Evolutionary conservation across 2,329 filamentous ascomycete species (phyloP).

Genomic region (Moelleriella libera): DNA sequence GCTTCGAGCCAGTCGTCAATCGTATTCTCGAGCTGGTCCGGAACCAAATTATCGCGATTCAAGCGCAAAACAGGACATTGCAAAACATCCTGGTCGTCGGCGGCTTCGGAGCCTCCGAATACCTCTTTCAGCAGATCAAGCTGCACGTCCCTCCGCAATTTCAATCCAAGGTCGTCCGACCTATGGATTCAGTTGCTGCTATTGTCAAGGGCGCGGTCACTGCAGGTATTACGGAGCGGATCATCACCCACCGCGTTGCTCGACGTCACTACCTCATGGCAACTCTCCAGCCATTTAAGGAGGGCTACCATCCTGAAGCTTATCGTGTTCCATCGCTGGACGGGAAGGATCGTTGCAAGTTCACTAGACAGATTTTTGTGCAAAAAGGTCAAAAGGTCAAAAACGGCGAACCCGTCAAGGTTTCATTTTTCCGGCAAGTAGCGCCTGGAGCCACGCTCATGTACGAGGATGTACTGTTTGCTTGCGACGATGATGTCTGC

Average conservation of each 20-base stretch:
- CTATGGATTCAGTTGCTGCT: conserved; percentile 96
- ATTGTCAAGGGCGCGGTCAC: conserved; percentile 98
- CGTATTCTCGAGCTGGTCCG: conserved; percentile 88
- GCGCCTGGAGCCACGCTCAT: conserved; percentile 93
- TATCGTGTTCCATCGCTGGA: conserved; percentile 95
- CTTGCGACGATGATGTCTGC: conserved; percentile 94
- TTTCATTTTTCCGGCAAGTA: conserved; percentile 96
- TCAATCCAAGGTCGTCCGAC: conserved; percentile 93
- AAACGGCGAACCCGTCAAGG: conserved; percentile 97
- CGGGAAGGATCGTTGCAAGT: conserved; percentile 96
- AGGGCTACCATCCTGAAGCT: conserved; percentile 94
- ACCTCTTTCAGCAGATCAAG: conserved; percentile 98
- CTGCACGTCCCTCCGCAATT: conserved; percentile 96
- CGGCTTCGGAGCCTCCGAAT: conserved; percentile 96
- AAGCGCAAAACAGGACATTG: conserved; percentile 84
- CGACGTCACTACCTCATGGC: conserved; percentile 98
- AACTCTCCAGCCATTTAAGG: conserved; percentile 95
- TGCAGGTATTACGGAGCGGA: conserved; percentile 90
- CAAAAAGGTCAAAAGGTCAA: conserved; percentile 98
- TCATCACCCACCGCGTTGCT: conserved; percentile 92
- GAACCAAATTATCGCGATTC: conserved; percentile 98
- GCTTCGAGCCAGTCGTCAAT: conserved; percentile 97
- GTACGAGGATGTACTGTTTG: conserved; percentile 98
- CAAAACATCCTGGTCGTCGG: conserved; percentile 97
- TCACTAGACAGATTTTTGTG: conserved; percentile 95